phyloP scores from a whole-genome alignment of 1,284 basidiomycete species.

The Ganoderma meredithae region DNA sequence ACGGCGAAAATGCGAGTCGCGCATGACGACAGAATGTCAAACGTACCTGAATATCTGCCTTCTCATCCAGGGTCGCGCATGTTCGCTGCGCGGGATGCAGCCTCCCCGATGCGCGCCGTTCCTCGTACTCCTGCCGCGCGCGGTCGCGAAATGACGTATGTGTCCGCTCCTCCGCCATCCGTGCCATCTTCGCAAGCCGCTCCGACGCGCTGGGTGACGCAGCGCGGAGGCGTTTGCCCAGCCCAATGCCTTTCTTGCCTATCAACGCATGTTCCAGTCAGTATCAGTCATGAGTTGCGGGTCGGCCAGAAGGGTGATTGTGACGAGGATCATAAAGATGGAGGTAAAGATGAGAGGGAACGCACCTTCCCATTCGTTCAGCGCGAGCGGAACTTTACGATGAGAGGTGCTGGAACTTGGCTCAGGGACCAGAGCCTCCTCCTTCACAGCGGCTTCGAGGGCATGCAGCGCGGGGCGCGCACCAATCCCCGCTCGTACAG shows the following conservation, averaged over 20 bases:
- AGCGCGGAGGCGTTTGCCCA: conserved; percentile 71
- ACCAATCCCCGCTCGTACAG: conserved; percentile 28
- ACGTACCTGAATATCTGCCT: conserved; percentile 67
- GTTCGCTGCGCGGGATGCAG: conserved; percentile 75
- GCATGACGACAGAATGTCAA: not conserved
- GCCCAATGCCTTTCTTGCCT: conserved; percentile 83
- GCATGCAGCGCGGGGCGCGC: conserved; percentile 20
- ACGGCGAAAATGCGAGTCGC: not conserved
- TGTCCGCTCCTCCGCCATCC: conserved; percentile 65
- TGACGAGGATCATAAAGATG: not conserved
- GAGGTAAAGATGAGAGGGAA: conserved; percentile 17
- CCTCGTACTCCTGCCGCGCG: conserved; percentile 73
- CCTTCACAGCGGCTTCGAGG: conserved; percentile 18
- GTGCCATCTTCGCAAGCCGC: conserved; percentile 76
- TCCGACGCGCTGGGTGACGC: conserved; percentile 67
- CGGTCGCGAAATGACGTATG: conserved; percentile 71
- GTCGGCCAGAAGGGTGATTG: not conserved
- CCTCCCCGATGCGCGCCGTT: conserved; percentile 72
- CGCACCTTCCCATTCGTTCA: conserved; percentile 81
- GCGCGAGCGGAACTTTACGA: conserved; percentile 67
- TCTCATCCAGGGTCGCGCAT: conserved; percentile 75
- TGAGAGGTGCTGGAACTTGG: conserved; percentile 42
- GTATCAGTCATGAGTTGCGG: not conserved
- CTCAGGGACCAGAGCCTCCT: conserved; percentile 4
- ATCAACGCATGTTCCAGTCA: not conserved